Conservation (phyloP, 306 rosid species). For the Aeschynomene evenia region DNA sequence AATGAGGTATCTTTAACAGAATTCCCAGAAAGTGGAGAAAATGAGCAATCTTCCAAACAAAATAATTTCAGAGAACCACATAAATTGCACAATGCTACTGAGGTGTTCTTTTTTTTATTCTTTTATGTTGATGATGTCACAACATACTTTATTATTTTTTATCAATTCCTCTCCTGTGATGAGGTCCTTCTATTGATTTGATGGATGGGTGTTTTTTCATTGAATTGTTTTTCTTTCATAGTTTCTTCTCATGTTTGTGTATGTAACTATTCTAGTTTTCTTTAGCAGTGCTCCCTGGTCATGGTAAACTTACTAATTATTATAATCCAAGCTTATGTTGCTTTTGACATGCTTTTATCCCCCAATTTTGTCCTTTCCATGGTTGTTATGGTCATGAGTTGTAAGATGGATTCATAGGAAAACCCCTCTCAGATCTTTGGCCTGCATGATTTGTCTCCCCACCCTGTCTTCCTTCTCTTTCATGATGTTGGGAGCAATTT, state of each 20-base stretch:
- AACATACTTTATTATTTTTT: too few species aligned
- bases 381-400: slow-evolving; percentile 19
- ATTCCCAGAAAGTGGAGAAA: background rate
- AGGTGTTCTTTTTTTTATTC: background rate
- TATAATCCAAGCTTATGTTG: too few species aligned
- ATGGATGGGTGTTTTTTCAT: too few species aligned
- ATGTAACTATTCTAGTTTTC: too few species aligned
- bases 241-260: too few species aligned
- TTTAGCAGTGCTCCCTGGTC: too few species aligned
- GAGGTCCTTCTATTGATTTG: too few species aligned
- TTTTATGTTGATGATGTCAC: background rate
- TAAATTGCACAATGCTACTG: background rate
- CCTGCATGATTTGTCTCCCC: slow-evolving; percentile 7
- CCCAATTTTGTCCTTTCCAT: background rate
- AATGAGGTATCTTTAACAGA: background rate
- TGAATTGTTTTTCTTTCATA: too few species aligned
- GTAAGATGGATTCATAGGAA: slow-evolving; percentile 9
- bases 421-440: background rate
- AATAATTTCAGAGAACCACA: background rate
- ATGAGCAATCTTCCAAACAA: background rate
- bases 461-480: background rate
- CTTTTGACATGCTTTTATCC: too few species aligned
- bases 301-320: too few species aligned
- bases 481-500: background rate
- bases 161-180: too few species aligned